These are phyloP conservation scores for Candida insectorum DNA, from an alignment of 805 yeast genomes.

Conservation along the genomic window DNA sequence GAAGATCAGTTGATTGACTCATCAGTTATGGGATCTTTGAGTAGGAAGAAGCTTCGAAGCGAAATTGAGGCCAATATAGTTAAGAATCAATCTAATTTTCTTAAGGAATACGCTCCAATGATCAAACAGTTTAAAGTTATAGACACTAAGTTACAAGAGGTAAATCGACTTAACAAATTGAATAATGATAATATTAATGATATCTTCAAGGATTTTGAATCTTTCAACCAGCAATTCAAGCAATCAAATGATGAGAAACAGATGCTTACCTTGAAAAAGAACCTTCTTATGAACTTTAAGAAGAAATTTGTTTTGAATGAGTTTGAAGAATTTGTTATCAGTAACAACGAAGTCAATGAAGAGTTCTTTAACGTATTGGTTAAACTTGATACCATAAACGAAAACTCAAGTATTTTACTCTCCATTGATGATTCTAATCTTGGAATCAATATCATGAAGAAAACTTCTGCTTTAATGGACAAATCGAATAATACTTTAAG, in stretches of 20 bases:
- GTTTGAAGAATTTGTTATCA: constrained; percentile 62
- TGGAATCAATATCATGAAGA: constrained; percentile 62
- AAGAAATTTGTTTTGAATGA: constrained; percentile 65
- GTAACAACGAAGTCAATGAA: constrained; percentile 42
- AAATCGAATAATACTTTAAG: constrained; percentile 28
- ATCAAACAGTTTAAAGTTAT: constrained; percentile 22
- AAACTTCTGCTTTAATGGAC: constrained; percentile 50
- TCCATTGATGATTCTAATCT: constrained; percentile 64
- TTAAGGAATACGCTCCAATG: constrained; percentile 33
- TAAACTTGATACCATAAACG: constrained; percentile 62
- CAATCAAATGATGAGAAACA: constrained; percentile 27
- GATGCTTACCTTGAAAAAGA: constrained; percentile 45
- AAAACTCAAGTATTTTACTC: constrained; percentile 60
- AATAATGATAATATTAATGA: constrained; percentile 38
- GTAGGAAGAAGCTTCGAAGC: constrained; percentile 58
- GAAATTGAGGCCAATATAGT: constrained; percentile 60
- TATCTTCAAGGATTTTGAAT: constrained; percentile 18
- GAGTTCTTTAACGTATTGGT: constrained; percentile 59
- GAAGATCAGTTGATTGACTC: constrained; percentile 40
- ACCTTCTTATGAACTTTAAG: constrained; percentile 51
- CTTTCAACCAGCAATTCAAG: constrained; percentile 22
- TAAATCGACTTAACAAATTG: constrained; percentile 25
- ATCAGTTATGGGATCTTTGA: constrained; percentile 53
- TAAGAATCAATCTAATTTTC: constrained; percentile 42
- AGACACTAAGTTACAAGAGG: constrained; percentile 14